Percentiles rank a stretch among this genome's conserved stretches.
phyloP scores from a whole-genome alignment of 1,284 basidiomycete genomes.

The Pascua guehoae region DNA sequence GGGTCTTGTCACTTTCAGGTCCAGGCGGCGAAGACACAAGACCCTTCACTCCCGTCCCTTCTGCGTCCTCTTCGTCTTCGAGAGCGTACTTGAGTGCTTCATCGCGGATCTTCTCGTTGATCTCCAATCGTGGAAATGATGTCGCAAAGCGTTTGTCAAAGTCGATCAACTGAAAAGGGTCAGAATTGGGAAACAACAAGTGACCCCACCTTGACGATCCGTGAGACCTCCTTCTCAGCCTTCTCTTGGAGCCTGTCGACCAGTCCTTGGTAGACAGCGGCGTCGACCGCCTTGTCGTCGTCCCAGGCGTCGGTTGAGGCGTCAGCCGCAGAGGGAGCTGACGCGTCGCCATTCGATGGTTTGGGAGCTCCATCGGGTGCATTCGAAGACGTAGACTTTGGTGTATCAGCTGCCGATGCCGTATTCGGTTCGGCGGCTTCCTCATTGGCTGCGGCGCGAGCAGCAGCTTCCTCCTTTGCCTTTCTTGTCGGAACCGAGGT shows the following conservation, averaged over 20 bases:
- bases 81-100: conserved; percentile 54
- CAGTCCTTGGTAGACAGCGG: conserved; percentile 45
- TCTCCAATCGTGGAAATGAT: conserved; percentile 61
- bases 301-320: conserved; percentile 33
- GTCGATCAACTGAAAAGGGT: conserved; percentile 63
- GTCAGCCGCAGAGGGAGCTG: conserved; percentile 2
- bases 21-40: neutral
- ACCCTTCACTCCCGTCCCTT: neutral
- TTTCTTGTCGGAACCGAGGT: conserved; percentile 77
- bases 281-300: conserved; percentile 28
- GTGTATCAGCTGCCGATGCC: neutral
- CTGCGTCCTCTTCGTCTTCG: conserved; percentile 37
- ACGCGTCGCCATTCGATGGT: neutral
- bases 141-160: conserved; percentile 74
- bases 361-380: neutral
- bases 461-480: conserved; percentile 47
- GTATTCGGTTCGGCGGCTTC: conserved; percentile 9
- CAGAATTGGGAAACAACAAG: neutral
- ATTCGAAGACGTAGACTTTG: neutral
- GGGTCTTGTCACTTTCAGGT: conserved; percentile 62
- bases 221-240: conserved; percentile 78
- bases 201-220: conserved; percentile 58
- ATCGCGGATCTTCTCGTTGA: conserved; percentile 62
- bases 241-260: conserved; percentile 83
- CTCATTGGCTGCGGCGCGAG: conserved; percentile 1